Evolutionary conservation across 2,329 filamentous ascomycete species (phyloP), one percentile per base, ranked within the genome.

Genomic region (Cercospora janseana): DNA sequence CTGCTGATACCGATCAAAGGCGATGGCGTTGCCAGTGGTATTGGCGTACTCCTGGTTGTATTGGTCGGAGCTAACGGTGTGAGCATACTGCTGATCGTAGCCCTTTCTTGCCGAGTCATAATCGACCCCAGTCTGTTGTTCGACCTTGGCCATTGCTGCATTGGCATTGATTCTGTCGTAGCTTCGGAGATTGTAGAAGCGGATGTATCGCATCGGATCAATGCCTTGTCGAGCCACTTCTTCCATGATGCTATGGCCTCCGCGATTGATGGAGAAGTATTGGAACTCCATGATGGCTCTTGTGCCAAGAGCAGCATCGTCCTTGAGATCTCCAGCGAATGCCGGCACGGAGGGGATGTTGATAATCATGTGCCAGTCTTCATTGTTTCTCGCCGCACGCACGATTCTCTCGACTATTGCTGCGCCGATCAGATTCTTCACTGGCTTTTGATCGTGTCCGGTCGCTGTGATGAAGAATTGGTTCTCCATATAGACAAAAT

Each of bases 391-490:
- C 56, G 85, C 79, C 13, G 88, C 88, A 26, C 84, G 82, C 15
- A 88, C 63, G 57, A 92, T 86, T 27, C 88, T 81, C 57, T 89
- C 83, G 5, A 89, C 88, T 43, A 94, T 86, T 21, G 86, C 86
- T 4, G 81, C 82, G 37, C 88, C 88, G 53, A 94, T 85, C 66
- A 84, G 82, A 70, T 94, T 93, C 62, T 77, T 78, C 37, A 94
- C 81, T 0, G 88, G 86, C 54, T 78, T 77, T 65, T 90, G 87
- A 49, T 82, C 72, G 46, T 86, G 77, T 40, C 75, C 77, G 1
- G 87, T 91, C 2, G 87, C 86, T 0, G 88, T 93, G 69, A 93
- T 93, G 75, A 93, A 93, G 73, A 93, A 93, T 65, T 97, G 92
- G 85, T 97, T 53, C 27, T 53, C 51, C 38, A 53, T 53, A 16